Evolutionary conservation across 23 red algal genomes (phyloP).

Genomic region (Gracilaria vermiculophylla): DNA sequence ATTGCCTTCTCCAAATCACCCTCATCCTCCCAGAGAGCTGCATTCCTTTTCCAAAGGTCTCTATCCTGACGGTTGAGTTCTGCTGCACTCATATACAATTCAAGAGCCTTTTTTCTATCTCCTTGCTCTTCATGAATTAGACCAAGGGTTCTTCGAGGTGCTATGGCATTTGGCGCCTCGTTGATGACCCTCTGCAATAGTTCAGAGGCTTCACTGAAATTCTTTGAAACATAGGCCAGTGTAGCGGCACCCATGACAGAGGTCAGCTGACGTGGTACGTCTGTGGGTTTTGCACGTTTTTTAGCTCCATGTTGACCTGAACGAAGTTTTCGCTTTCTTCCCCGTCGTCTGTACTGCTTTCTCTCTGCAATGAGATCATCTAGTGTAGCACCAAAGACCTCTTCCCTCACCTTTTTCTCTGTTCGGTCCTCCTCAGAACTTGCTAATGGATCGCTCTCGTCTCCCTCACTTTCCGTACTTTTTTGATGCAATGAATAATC

Average conservation of each 20-base stretch:
- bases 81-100: constrained; percentile 77
- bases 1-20: constrained; percentile 71
- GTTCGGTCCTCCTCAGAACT: constrained; percentile 3
- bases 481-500: background rate
- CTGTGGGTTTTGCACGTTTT: constrained; percentile 42
- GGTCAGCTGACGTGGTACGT: constrained; percentile 68
- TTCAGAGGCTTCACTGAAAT: constrained; percentile 63
- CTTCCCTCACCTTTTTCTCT: constrained; percentile 26
- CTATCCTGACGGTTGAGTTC: constrained; percentile 73
- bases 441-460: constrained; percentile 66
- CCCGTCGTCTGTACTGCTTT: background rate
- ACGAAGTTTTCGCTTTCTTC: constrained; percentile 12
- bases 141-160: constrained; percentile 78
- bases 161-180: constrained; percentile 82
- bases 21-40: constrained; percentile 58
- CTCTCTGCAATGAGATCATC: constrained; percentile 63
- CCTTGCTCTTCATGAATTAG: constrained; percentile 72
- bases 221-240: constrained; percentile 56
- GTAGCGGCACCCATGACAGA: constrained; percentile 81
- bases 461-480: background rate
- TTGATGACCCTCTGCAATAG: constrained; percentile 55
- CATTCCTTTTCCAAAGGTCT: constrained; percentile 79
- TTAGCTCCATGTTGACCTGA: background rate
- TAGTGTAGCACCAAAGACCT: constrained; percentile 62
- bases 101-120: constrained; percentile 74